phyloP scores from a whole-genome alignment of 108 stramenopile species.

The Bacterosira constricta region DNA sequence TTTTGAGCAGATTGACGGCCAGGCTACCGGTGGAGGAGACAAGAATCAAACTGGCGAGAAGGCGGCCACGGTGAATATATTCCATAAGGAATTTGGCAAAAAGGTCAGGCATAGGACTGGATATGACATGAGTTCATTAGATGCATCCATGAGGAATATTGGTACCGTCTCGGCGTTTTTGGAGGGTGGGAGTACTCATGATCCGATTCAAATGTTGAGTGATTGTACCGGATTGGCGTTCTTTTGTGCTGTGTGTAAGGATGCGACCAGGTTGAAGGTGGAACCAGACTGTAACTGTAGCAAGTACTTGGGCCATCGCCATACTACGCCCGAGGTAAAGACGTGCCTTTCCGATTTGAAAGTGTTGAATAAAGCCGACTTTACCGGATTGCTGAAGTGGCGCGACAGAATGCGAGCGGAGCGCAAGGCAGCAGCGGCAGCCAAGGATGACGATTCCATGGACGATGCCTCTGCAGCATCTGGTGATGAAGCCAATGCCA shows the following conservation, averaged over 20 bases:
- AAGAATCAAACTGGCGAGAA: slow-evolving; percentile 47
- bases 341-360: slow-evolving; percentile 88
- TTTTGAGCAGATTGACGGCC: slow-evolving; percentile 88
- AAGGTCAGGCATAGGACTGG: slow-evolving; percentile 87
- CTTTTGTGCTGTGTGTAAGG: slow-evolving; percentile 57
- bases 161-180: slow-evolving; percentile 86
- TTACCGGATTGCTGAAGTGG: slow-evolving; percentile 94
- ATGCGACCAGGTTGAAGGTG: slow-evolving; percentile 14
- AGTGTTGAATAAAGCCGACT: slow-evolving; percentile 96
- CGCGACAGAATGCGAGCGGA: slow-evolving; percentile 81
- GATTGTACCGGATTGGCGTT: slow-evolving; percentile 90
- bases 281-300: slow-evolving; percentile 57
- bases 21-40: slow-evolving; percentile 69
- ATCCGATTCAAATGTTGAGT: slow-evolving; percentile 92
- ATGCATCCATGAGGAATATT: slow-evolving; percentile 79
- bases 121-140: slow-evolving; percentile 89
- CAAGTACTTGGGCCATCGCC: slow-evolving; percentile 76
- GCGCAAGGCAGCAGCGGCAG: slow-evolving; percentile 54
- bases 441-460: slow-evolving; percentile 50
- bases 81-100: slow-evolving; percentile 94
- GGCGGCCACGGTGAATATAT: slow-evolving; percentile 65
- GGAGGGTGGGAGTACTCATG: slow-evolving; percentile 60
- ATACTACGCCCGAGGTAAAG: slow-evolving; percentile 89
- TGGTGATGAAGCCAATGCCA: slow-evolving; percentile 41
- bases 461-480: slow-evolving; percentile 27